Conservation (phyloP, 139 green algal species). For the Chlorella sorokiniana region DNA sequence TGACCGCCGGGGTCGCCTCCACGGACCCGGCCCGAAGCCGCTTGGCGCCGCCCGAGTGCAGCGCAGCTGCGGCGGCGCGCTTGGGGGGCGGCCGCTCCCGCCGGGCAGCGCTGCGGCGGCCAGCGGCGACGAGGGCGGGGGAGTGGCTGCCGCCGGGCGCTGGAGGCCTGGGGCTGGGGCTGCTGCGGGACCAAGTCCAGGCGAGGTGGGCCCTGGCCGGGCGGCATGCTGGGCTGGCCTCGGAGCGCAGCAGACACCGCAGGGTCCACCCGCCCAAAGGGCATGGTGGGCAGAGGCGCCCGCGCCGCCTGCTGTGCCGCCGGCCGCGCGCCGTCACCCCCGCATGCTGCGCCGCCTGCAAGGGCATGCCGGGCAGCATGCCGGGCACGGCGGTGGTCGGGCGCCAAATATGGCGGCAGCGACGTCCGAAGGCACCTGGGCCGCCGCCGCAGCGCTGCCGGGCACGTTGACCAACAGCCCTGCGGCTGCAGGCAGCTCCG, state of each 20-base stretch:
- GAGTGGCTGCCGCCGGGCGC: background rate
- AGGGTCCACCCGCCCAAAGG: background rate
- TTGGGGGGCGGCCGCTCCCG: background rate
- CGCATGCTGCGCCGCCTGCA: background rate
- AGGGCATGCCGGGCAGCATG: background rate
- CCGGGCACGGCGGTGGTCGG: background rate
- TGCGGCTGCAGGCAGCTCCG: background rate
- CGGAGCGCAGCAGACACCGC: background rate
- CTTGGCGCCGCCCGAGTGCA: slow-evolving; percentile 13
- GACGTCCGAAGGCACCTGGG: background rate
- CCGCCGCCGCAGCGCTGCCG: background rate
- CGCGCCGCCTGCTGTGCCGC: background rate
- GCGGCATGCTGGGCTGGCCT: background rate
- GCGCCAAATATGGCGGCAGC: slow-evolving; percentile 20
- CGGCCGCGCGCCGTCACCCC: background rate
- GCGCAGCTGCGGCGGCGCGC: background rate
- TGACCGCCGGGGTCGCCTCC: background rate
- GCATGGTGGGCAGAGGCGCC: no score
- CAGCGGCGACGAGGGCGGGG: no score
- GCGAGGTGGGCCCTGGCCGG: no score
- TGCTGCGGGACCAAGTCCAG: no score
- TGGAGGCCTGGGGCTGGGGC: no score
- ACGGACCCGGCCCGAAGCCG: slow-evolving; percentile 8
- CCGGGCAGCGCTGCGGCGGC: no score
- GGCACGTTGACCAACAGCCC: background rate